Conservation (phyloP, 225 moss, liverwort and hornwort genomes). For the Rhytidiadelphus loreus region DNA sequence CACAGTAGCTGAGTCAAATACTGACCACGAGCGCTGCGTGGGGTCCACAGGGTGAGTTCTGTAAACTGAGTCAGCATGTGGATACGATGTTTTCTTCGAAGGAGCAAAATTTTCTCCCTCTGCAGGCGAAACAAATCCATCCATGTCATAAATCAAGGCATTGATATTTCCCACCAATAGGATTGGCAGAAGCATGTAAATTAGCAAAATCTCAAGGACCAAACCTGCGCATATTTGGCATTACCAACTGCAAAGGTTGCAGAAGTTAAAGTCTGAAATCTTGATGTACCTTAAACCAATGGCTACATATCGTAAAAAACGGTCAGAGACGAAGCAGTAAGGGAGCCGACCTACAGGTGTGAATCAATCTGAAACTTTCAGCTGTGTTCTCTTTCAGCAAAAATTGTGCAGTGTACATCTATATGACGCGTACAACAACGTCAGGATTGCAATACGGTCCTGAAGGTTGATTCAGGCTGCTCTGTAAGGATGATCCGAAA, state of each 20-base stretch:
- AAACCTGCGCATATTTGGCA: background rate
- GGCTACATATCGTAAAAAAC: background rate
- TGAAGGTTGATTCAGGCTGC: background rate
- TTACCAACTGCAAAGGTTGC: background rate
- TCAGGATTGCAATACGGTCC: background rate
- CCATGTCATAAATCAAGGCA: background rate
- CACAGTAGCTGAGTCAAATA: conserved; percentile 65
- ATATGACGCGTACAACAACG: background rate
- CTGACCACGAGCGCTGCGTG: conserved; percentile 83
- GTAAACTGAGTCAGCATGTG: conserved; percentile 88
- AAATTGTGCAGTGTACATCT: background rate
- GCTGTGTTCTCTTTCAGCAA: background rate
- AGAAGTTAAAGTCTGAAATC: background rate
- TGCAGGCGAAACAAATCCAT: background rate
- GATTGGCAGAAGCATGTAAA: background rate
- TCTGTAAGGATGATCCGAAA: background rate
- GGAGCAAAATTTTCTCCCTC: conserved; percentile 30
- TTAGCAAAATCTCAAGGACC: background rate
- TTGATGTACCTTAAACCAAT: background rate
- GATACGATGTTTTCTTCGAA: conserved; percentile 64
- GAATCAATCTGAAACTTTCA: background rate
- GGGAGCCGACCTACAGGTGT: background rate
- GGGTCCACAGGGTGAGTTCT: conserved; percentile 84
- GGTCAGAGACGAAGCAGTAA: background rate
- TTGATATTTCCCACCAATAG: background rate